Percentiles rank a stretch among this genome's conserved stretches.
Conservation (phyloP, 148 eudicot genomes). For the Camellia japonica region DNA sequence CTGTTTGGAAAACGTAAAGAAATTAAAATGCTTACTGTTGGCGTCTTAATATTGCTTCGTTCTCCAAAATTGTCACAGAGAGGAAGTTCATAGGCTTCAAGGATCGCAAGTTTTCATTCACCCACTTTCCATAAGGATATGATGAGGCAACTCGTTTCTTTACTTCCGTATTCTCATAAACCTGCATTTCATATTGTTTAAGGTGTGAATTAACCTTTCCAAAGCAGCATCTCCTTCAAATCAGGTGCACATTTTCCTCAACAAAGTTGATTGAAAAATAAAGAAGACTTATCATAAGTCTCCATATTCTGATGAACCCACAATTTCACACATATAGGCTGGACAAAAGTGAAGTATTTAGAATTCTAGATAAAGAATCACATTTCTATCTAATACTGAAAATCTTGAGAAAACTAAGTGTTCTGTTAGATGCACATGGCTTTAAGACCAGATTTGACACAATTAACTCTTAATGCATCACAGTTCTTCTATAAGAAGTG, state of each 20-base stretch:
- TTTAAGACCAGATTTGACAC: not conserved
- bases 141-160: slow-evolving; percentile 83
- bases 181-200: slow-evolving; percentile 42
- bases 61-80: slow-evolving; percentile 68
- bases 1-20: slow-evolving; percentile 10
- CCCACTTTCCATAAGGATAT: slow-evolving; percentile 89
- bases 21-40: slow-evolving; percentile 72
- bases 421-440: not conserved
- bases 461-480: not conserved
- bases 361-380: not conserved
- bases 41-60: slow-evolving; percentile 71
- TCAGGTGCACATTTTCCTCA: not conserved
- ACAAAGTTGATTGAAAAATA: not conserved
- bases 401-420: not conserved
- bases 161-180: slow-evolving; percentile 94
- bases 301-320: not conserved
- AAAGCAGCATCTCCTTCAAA: not conserved
- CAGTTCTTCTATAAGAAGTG: not conserved
- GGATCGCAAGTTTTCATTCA: slow-evolving; percentile 69
- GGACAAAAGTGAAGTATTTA: not conserved
- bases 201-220: slow-evolving; percentile 2
- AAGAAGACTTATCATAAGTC: not conserved
- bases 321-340: not conserved
- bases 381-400: not conserved
- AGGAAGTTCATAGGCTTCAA: slow-evolving; percentile 72